Evolutionary conservation across 495 filamentous ascomycete species (phyloP).

Genomic region (Penicillium atrosanguineum): DNA sequence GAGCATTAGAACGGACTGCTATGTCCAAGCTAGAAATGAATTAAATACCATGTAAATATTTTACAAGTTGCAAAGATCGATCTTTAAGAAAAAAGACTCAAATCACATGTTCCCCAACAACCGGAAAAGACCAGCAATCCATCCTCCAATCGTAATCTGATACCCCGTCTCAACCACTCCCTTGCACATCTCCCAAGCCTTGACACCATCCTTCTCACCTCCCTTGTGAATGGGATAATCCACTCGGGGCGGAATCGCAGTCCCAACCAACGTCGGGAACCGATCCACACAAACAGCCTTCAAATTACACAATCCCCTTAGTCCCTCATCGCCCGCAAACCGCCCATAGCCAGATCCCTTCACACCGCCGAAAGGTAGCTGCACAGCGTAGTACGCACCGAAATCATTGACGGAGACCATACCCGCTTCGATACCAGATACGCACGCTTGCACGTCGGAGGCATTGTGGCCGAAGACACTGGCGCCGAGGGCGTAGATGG

Average conservation of each 20-base stretch:
- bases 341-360: conserved; percentile 86
- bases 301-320: conserved; percentile 77
- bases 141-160: conserved; percentile 47
- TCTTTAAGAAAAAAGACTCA: neutral
- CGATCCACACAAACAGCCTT: conserved; percentile 84
- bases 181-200: conserved; percentile 57
- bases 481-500: conserved; percentile 73
- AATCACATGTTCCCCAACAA: conserved; percentile 46
- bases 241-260: conserved; percentile 72
- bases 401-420: conserved; percentile 97
- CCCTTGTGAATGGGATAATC: conserved; percentile 70
- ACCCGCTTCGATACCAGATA: conserved; percentile 69
- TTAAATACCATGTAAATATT: neutral
- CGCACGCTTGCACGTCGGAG: conserved; percentile 53
- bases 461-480: conserved; percentile 70
- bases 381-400: conserved; percentile 84
- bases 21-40: neutral
- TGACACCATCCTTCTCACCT: conserved; percentile 50
- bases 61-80: neutral
- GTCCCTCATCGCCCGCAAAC: conserved; percentile 88
- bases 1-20: neutral
- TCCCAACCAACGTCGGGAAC: conserved; percentile 54
- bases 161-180: conserved; percentile 65
- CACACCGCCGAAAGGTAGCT: conserved; percentile 89
- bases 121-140: conserved; percentile 46